A percentile compares a stretch with the other conserved stretches of the same genome.
Conservation (phyloP, 2,329 filamentous ascomycete genomes). For the Penicillium decumbens region DNA sequence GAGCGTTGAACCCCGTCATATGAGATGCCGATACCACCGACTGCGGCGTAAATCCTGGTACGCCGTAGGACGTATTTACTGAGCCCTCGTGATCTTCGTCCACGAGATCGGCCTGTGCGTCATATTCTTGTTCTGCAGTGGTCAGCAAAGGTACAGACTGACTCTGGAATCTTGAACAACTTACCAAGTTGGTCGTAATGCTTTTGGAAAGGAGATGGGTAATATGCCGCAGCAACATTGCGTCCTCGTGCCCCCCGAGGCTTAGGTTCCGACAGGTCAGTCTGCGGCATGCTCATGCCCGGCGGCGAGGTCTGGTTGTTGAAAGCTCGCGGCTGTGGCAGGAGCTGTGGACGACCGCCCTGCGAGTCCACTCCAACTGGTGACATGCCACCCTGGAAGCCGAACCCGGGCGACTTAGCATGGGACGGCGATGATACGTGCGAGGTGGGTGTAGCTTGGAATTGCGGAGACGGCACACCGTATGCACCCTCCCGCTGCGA, state of each 20-base stretch:
- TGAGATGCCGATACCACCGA: conserved; percentile 44
- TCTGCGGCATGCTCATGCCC: conserved; percentile 34
- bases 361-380: conserved; percentile 57
- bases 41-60: conserved; percentile 46
- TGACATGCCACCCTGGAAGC: conserved; percentile 57
- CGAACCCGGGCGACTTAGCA: conserved; percentile 58
- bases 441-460: conserved; percentile 75
- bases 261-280: conserved; percentile 36
- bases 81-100: conserved; percentile 73
- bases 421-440: conserved; percentile 65
- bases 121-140: conserved; percentile 89
- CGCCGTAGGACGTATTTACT: conserved; percentile 61
- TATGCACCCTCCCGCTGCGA: conserved; percentile 48
- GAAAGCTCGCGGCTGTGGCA: conserved; percentile 35
- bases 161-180: conserved; percentile 51
- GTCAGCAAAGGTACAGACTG: conserved; percentile 5
- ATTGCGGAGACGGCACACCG: conserved; percentile 60
- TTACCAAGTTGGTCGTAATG: conserved; percentile 95
- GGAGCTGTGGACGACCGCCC: conserved; percentile 47
- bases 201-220: conserved; percentile 83
- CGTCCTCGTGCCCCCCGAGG: conserved; percentile 30
- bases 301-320: conserved; percentile 32
- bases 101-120: conserved; percentile 81
- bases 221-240: conserved; percentile 56
- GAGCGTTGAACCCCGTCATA: conserved; percentile 40